phyloP scores from a whole-genome alignment of 164 flowering plant species.

The Litsea cubeba region DNA sequence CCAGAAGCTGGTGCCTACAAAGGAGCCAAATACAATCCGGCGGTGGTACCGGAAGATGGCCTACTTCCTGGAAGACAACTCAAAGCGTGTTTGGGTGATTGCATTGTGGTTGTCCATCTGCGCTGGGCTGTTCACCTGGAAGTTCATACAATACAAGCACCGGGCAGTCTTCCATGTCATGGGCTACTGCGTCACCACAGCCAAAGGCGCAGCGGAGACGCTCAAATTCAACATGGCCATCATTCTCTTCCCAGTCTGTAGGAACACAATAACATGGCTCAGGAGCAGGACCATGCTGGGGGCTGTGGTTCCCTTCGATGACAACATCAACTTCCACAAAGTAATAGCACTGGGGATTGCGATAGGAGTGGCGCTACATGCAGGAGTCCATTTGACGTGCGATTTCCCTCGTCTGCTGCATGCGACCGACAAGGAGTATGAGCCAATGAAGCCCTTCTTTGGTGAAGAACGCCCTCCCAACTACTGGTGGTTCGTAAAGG shows the following conservation, averaged over 20 bases:
- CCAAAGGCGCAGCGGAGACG: conserved; percentile 74
- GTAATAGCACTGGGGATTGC: conserved; percentile 52
- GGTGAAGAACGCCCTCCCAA: conserved; percentile 40
- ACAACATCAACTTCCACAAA: conserved; percentile 77
- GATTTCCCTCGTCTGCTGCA: conserved; percentile 69
- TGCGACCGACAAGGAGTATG: conserved; percentile 47
- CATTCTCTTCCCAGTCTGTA: conserved; percentile 57
- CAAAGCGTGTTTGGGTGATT: conserved; percentile 66
- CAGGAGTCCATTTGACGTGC: conserved; percentile 50
- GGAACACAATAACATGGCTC: conserved; percentile 70
- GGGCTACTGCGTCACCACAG: conserved; percentile 62
- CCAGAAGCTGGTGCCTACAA: conserved; percentile 46
- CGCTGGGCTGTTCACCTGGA: conserved; percentile 56
- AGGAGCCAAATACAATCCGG: conserved; percentile 39
- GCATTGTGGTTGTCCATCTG: conserved; percentile 47
- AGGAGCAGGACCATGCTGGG: conserved; percentile 55
- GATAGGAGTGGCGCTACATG: conserved; percentile 59
- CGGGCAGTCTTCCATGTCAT: conserved; percentile 54
- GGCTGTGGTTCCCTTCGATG: conserved; percentile 53
- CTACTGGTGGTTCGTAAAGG: conserved; percentile 74
- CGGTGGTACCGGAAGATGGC: conserved; percentile 10
- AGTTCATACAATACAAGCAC: conserved; percentile 53
- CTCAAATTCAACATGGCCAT: conserved; percentile 74
- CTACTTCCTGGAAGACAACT: conserved; percentile 57
- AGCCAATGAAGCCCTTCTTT: conserved; percentile 46